Base-by-base conservation (phyloP, 495 filamentous ascomycete species). In the Penicillium malachiteum region DNA sequence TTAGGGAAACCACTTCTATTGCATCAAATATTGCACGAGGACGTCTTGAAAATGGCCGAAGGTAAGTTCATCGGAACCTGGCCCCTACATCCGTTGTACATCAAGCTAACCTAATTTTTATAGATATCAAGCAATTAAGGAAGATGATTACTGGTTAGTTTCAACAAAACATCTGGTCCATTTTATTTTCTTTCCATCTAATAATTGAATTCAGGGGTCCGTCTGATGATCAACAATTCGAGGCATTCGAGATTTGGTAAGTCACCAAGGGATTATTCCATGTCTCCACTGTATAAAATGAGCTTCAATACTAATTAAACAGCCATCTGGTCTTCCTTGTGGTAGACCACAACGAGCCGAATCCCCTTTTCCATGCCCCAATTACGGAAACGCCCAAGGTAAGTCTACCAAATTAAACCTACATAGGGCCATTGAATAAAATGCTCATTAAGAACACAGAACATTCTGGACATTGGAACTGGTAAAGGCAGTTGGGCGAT, bases 111-210 rank as follows among this genome's bases (percentile, higher is more conserved):
- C 26, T 16, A 35, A 21, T 9, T 8, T 11, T 17, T 0, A 39
- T 39, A 62, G 59, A 55, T 62, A 62, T 31, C 59, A 62, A 38
- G 55, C 59, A n/a, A 54, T 34, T 17, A 62, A 62, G 44, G 58
- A 60, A 49, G 59, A 62, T 48, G 55, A 62, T 26, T 62, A 62
- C 55, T 62, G 59, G 59, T 62, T 46, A 3, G 59, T 62, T 45
- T 1, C 21, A 34, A 10, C 32, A 14, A 7, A 18, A 9, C 12
- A 11, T 2, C 26, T 26, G 18, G 18, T 17, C 5, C 5, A 11
- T n/a, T 12, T 17, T 44, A 47, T 39, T 17, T n/a, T 31, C 18
- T 49, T 44, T 8, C 11, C 21, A 16, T 48, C 53, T 11, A 41
- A 3, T 52, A 62, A 52, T 18, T 10, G 7, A 11, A 12, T 11